Evolutionary conservation across 2,329 filamentous ascomycete species (phyloP).

Genomic region (Dothistroma pini): DNA sequence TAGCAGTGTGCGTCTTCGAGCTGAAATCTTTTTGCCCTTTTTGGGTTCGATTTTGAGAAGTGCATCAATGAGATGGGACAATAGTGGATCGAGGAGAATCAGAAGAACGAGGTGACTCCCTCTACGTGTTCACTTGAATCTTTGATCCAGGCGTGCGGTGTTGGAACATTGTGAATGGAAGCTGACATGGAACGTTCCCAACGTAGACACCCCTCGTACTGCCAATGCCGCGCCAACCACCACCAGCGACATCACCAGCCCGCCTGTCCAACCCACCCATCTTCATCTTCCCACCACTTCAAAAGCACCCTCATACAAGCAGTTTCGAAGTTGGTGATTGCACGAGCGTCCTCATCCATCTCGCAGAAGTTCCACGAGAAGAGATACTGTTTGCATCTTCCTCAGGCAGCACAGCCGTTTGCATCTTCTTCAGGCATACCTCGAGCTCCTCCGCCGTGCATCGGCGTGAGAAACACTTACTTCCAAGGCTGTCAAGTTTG

Average conservation of each 20-base stretch:
- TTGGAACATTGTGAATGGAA: background rate
- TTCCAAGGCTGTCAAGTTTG: no score
- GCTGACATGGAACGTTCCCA: background rate
- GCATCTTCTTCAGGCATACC: no score
- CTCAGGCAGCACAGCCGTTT: no score
- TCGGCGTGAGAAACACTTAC: no score
- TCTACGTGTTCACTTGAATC: background rate
- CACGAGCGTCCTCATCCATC: no score
- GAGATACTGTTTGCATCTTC: no score
- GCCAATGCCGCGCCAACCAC: background rate
- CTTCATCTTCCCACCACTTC: background rate
- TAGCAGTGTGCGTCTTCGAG: background rate
- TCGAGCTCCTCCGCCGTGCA: no score
- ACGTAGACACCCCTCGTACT: background rate
- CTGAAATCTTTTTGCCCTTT: background rate
- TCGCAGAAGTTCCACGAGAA: no score
- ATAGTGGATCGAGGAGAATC: background rate
- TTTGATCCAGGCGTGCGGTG: background rate
- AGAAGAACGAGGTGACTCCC: background rate
- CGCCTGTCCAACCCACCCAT: background rate
- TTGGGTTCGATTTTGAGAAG: background rate
- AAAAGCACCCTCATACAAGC: background rate
- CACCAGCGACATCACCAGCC: background rate
- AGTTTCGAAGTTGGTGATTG: background rate
- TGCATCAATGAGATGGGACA: background rate